phyloP scores from a whole-genome alignment of 495 filamentous ascomycete genomes.

The Mytilinidion resinicola region DNA sequence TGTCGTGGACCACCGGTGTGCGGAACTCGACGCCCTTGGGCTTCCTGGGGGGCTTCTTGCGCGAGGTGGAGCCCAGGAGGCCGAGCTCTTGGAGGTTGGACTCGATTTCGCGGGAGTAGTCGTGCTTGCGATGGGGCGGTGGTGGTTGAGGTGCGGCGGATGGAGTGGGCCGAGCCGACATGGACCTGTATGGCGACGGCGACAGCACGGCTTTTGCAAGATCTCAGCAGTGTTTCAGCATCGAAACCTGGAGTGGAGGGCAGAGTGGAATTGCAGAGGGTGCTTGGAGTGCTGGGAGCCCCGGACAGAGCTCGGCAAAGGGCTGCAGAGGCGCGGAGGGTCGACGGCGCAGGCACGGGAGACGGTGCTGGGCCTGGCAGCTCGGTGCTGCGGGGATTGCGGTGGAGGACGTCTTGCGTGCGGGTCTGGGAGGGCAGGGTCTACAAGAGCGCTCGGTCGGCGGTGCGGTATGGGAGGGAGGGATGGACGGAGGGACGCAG shows the following conservation, averaged over 20 bases:
- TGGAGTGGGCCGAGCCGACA: conserved; percentile 23
- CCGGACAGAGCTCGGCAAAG: background rate
- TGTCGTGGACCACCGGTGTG: conserved; percentile 21
- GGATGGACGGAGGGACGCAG: background rate
- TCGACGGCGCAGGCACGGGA: background rate
- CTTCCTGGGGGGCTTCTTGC: conserved; percentile 20
- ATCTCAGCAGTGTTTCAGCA: conserved; percentile 30
- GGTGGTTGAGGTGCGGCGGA: conserved; percentile 7
- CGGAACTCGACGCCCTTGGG: conserved; percentile 28
- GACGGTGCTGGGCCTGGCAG: background rate
- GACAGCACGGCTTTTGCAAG: conserved; percentile 20
- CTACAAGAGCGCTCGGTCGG: background rate
- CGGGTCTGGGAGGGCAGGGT: background rate
- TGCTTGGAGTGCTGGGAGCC: background rate
- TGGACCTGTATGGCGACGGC: conserved; percentile 15
- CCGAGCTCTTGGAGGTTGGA: conserved; percentile 27
- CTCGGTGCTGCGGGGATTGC: conserved; percentile 2
- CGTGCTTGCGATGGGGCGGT: conserved; percentile 8
- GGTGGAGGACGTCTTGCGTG: background rate
- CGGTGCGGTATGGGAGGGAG: background rate
- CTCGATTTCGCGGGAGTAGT: conserved; percentile 15
- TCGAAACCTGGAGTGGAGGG: conserved; percentile 22
- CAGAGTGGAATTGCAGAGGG: conserved; percentile 7
- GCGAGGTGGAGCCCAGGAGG: conserved; percentile 21
- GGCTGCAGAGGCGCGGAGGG: background rate